These are phyloP conservation scores for Phoma sp. DNA, from an alignment of 2,329 filamentous ascomycete genomes.

Conservation along the genomic window DNA sequence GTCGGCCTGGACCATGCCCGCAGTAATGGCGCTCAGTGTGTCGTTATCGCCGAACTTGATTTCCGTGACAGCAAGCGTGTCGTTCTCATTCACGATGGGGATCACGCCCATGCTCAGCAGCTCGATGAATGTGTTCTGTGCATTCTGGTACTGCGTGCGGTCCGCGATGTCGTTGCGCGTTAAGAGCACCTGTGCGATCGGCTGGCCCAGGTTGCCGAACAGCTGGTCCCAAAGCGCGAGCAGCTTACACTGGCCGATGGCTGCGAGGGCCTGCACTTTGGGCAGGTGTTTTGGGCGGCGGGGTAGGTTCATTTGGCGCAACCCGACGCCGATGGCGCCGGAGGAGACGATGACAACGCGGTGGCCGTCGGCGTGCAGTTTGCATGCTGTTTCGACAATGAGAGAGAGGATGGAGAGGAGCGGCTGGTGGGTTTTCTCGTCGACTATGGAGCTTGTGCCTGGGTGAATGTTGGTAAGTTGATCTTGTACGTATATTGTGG, in stretches of 20 bases:
- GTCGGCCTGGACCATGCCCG: constrained; percentile 96
- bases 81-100: constrained; percentile 98
- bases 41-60: constrained; percentile 99
- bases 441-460: constrained; percentile 99
- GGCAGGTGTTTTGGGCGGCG: constrained; percentile 89
- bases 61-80: constrained; percentile 94
- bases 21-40: constrained; percentile 93
- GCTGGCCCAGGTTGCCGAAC: constrained; percentile 85
- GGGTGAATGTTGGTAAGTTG: constrained; percentile 35
- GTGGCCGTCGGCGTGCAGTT: constrained; percentile 87
- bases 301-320: constrained; percentile 86
- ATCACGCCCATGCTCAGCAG: constrained; percentile 94
- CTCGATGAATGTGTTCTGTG: constrained; percentile 91
- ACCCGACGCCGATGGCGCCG: constrained; percentile 91
- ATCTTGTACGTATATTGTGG: constrained; percentile 26
- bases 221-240: constrained; percentile 96
- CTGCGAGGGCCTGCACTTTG: constrained; percentile 89
- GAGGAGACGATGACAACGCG: constrained; percentile 96
- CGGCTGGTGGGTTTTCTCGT: constrained; percentile 93
- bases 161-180: constrained; percentile 97
- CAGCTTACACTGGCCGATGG: constrained; percentile 92
- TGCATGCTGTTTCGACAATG: constrained; percentile 93
- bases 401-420: constrained; percentile 87
- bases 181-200: constrained; percentile 91
- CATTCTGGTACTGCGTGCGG: constrained; percentile 93